phyloP scores from a whole-genome alignment of 805 yeast species.

The Zygotorulaspora florentina region DNA sequence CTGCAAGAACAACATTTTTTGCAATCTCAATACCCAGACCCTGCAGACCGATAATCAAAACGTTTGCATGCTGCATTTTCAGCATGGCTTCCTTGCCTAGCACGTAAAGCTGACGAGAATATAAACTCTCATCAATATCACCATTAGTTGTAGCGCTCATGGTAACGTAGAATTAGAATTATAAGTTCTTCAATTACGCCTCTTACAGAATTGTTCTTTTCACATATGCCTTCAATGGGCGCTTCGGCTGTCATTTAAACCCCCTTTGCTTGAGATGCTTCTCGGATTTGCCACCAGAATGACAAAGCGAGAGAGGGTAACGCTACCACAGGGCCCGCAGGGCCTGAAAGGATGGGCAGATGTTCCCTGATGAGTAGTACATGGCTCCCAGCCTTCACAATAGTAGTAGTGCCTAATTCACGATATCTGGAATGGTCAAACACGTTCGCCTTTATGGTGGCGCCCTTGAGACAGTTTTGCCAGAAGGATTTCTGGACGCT shows the following conservation, averaged over 20 bases:
- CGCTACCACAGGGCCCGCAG: background rate
- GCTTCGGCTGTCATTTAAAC: background rate
- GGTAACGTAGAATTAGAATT: background rate
- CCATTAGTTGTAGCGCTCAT: constrained; percentile 8
- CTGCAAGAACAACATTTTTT: constrained; percentile 93
- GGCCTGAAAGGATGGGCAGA: background rate
- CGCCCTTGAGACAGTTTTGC: constrained; percentile 59
- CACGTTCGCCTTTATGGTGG: constrained; percentile 67
- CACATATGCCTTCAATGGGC: background rate
- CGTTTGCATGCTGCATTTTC: constrained; percentile 90
- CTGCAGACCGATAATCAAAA: constrained; percentile 81
- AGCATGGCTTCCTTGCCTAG: constrained; percentile 98
- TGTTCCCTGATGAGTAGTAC: background rate
- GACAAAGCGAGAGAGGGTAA: background rate
- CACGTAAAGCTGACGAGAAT: constrained; percentile 95
- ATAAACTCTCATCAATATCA: constrained; percentile 82
- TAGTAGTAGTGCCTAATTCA: background rate
- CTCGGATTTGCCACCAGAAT: constrained; percentile 3
- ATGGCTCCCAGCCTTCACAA: background rate
- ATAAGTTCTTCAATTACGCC: background rate
- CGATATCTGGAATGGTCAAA: constrained; percentile 2
- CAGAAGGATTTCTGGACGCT: constrained; percentile 66
- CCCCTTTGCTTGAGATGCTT: background rate
- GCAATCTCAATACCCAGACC: constrained; percentile 97
- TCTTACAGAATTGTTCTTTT: background rate